These are phyloP conservation scores for Coelastrella sp. DNA, from an alignment of 139 green algal species.

Conservation along the genomic window DNA sequence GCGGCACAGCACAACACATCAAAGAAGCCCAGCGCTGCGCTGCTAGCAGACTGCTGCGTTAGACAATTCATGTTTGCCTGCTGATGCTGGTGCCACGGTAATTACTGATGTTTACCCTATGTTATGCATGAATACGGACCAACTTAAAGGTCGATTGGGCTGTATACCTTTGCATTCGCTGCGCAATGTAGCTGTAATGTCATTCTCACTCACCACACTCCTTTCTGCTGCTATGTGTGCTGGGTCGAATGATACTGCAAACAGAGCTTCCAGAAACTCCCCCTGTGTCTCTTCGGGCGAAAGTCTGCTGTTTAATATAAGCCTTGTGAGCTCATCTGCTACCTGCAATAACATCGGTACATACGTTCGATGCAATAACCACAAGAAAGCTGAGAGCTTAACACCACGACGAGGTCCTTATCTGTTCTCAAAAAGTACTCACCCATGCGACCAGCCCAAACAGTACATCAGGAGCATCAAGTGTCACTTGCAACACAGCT, in stretches of 20 bases:
- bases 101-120: too few relatives aligned
- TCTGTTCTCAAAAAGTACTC: too few relatives aligned
- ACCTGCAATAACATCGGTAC: not conserved
- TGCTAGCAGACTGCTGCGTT: too few relatives aligned
- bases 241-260: not conserved
- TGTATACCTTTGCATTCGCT: not conserved
- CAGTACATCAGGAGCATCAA: not conserved
- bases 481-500: not conserved
- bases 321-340: not conserved
- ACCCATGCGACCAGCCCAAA: not conserved
- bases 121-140: too few relatives aligned
- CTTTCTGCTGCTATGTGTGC: not conserved
- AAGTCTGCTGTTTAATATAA: not conserved
- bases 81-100: too few relatives aligned
- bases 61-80: too few relatives aligned
- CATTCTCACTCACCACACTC: not conserved
- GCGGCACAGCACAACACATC: too few relatives aligned
- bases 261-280: conserved; percentile 38
- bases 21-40: too few relatives aligned
- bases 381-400: too few relatives aligned
- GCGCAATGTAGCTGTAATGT: not conserved
- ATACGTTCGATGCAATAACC: too few relatives aligned
- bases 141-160: too few relatives aligned
- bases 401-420: not conserved
- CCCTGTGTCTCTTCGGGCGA: not conserved